Percentiles rank a stretch among this genome's conserved stretches.
Conservation (phyloP, 2,329 filamentous ascomycete genomes). For the Colletotrichum sp. region DNA sequence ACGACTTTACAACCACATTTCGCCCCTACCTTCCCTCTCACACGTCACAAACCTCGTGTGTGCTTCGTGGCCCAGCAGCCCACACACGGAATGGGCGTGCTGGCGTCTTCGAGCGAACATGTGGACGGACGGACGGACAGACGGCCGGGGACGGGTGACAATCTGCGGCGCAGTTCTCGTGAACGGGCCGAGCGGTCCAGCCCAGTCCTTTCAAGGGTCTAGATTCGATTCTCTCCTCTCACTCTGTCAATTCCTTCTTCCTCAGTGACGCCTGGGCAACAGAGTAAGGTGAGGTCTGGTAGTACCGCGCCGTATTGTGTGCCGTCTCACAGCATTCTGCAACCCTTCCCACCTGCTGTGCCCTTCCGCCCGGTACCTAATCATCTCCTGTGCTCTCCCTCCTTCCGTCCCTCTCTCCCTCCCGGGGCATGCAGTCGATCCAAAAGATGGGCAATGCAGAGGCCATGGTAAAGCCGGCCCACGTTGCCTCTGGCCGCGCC, state of each 20-base stretch:
- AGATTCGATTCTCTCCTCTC: not conserved
- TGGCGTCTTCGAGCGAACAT: not conserved
- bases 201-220: not conserved
- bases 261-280: not conserved
- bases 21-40: not conserved
- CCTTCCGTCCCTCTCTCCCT: not conserved
- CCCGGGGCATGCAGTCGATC: not conserved
- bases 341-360: not conserved
- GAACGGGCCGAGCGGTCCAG: not conserved
- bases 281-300: not conserved
- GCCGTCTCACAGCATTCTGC: not conserved
- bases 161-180: not conserved
- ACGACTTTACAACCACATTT: not conserved
- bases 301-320: not conserved
- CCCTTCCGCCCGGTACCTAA: not conserved
- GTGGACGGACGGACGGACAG: not conserved
- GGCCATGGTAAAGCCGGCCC: not conserved
- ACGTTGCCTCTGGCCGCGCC: not conserved
- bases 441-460: not conserved
- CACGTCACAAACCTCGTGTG: not conserved
- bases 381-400: not conserved
- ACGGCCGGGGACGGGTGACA: slow-evolving; percentile 6
- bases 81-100: not conserved
- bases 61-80: slow-evolving; percentile 1
- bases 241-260: not conserved